Evolutionary conservation across 306 rosid species (phyloP), one percentile per base, ranked within the genome.

Genomic region (Bauhinia variegata): DNA sequence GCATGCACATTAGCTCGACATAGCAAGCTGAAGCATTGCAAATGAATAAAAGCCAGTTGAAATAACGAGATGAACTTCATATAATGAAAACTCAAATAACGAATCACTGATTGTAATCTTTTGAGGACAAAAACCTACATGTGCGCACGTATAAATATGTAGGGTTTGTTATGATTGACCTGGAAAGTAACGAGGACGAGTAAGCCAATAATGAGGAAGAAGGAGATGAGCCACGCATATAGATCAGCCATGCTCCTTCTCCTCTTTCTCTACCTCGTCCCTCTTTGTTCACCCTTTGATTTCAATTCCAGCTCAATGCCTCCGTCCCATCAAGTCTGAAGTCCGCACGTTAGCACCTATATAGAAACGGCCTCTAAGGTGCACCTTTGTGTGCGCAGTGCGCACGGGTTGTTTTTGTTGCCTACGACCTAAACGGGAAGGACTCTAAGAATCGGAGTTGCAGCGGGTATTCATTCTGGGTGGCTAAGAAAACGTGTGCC

Each of bases 221-320:
- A 93, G 81, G 97, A 90, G 71, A 93, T 49, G 34, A 93, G 90
- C 99, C 99, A 93, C 15, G 76, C 83, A 31, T 63, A 76, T 3
- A 93, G 85, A 82, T 83, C 96, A 49, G 59, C 96, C 99, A 93
- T 92, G 64, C 53, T 76, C 69, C 55, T 46, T 53, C 57, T 43
- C 67, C 69, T 30, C 13, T 66, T 51, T 14, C 53, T 42, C 32
- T 41, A 34, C 0, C 18, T 32, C 12, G 30, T n/a, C 33, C 11
- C n/a, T 32, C 11, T 34, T 34, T 11, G 8, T 39, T 56, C 59
- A 11, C 63, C 5, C 50, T 70, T 15, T 32, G 17, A 55, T 54
- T 51, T 51, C 50, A 30, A 11, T 42, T 61, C 55, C 63, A 23
- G 73, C 49, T 4, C 2, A 61, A 71, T 5, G 37, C 71, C 38